Base-by-base conservation (phyloP, 345 rosid genomes). In the Euphorbia lathyris region DNA sequence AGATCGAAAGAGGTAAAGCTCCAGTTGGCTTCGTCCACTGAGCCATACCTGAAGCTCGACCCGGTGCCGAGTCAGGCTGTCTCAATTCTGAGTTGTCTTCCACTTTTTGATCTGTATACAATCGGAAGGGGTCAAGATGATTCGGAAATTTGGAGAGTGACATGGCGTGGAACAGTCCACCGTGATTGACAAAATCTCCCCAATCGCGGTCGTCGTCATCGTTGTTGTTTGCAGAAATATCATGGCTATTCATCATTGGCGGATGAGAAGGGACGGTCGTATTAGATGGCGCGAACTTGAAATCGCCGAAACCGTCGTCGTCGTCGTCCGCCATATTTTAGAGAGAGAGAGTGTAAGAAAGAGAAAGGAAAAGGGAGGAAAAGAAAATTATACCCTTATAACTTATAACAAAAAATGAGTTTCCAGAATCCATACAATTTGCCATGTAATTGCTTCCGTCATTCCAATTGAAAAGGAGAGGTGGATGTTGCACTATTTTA, bases 1-100 rank as follows among this genome's bases (percentile, higher is more conserved):
- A 94, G 9, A 91, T 77, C 47, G 97, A 91, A n/a, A 94, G 78
- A 67, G 97, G 97, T 74, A 94, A 76, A 32, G 93, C 93, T 71
- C 96, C 93, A 25, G 69, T 66, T 9, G 83, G 82, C 75, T 73
- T 87, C 61, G 30, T 63, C 87, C 88, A 78, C 71, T 20, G n/a
- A n/a, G n/a, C n/a, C n/a, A n/a, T n/a, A n/a, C n/a, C n/a, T n/a
- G n/a, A n/a, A n/a, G n/a, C n/a, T n/a, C n/a, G 73, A 66, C 71
- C 68, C n/a, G 81, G 84, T 13, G 65, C 76, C 48, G 85, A 78
- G 13, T 62, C 82, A 6, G 78, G 67, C 60, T 58, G 76, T 50
- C 63, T 19, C 7, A 58, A 32, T 40, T 27, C 26, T 61, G 73
- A 67, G 17, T 29, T 34, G n/a, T n/a, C n/a, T n/a, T n/a, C n/a